Base-by-base conservation (phyloP, 805 yeast genomes). In the Candida xiaguanensis region DNA sequence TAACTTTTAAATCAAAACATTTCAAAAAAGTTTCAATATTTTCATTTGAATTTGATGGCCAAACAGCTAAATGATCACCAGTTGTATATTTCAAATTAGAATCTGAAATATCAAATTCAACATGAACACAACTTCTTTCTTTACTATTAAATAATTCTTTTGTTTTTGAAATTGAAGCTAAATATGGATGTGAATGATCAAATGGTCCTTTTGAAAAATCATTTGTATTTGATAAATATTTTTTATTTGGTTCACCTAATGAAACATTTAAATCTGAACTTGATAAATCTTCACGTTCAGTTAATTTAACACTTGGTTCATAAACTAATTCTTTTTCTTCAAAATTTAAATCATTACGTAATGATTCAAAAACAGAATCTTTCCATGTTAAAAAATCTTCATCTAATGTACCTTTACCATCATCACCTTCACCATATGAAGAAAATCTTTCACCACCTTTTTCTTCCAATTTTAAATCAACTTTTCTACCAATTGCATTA, bases 381-480 rank as follows among this genome's bases (percentile, higher is more conserved):
- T 90, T 93, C 99, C 99, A 91, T 33, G 89, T 70, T 56, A 93
- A 65, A 61, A 78, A 91, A 64, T 93, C 98, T 64, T 91, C 99
- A 61, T 91, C 98, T 74, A 91, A 80, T 39, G 96, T 78, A 38
- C 95, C 98, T 45, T 77, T 75, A 53, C 96, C 98, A 58, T 91
- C 99, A 58, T 91, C 99, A 60, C 96, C 99, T 61, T 79, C 78
- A 34, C 98, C 98, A 43, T 77, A 74, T n/a, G 69, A 70, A 34
- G 93, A 95, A 40, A 93, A 63, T 34, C 80, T 60, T 31, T 72
- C 70, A 20, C 93, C 96, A 39, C 91, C 90, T 27, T 86, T 81
- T 19, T 67, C 72, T 40, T 64, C 64, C 17, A 73, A 59, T 43
- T 72, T 70, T 41, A 74, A 67, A 40, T 72, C 62, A 34, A 78